Evolutionary conservation across 208 protist genomes (phyloP), one percentile per base, ranked within the genome.

Genomic region (Acanthamoeba sp.): DNA sequence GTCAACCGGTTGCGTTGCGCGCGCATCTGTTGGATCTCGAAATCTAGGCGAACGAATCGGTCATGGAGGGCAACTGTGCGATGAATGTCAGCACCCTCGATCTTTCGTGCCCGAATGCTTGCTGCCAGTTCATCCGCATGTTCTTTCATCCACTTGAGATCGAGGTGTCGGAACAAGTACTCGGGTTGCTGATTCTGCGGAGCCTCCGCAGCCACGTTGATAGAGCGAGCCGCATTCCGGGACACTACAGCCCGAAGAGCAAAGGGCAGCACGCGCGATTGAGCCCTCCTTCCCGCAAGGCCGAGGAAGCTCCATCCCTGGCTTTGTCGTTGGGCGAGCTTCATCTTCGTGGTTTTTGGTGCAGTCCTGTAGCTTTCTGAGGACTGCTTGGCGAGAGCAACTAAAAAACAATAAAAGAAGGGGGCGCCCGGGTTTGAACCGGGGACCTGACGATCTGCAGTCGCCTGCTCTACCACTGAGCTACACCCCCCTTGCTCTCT

Each of bases 401-500:
- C 5, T 20, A 59, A 59, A 1, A 59, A 78, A 16, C 27, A 36
- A 45, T 45, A 78, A 20, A 45, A 48, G 69, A 78, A 78, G 69
- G 69, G 69, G 69, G n/a, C 69, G 69, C 69, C 69, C 69, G 69
- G 69, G 69, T 45, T 78, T 78, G 69, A 78, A 78, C 69, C 69
- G 69, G 69, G 69, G 69, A 78, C 69, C 69, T 78, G 69, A 78
- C 69, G 69, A 78, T 78, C 69, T 78, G 69, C 69, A 78, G 69
- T 78, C 69, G 69, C 69, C 69, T 78, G 69, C 69, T 78, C 69
- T 78, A 78, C 69, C 69, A 78, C 69, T 78, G 69, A 78, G 69
- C 69, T 78, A 78, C 69, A 78, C n/a, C 69, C 69, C 69, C 69
- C 22, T 73, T 24, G n/a, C n/a, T n/a, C n/a, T n/a, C n/a, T n/a